phyloP scores from a whole-genome alignment of 352 stramenopile species.

The Globisporangium spinosum region DNA sequence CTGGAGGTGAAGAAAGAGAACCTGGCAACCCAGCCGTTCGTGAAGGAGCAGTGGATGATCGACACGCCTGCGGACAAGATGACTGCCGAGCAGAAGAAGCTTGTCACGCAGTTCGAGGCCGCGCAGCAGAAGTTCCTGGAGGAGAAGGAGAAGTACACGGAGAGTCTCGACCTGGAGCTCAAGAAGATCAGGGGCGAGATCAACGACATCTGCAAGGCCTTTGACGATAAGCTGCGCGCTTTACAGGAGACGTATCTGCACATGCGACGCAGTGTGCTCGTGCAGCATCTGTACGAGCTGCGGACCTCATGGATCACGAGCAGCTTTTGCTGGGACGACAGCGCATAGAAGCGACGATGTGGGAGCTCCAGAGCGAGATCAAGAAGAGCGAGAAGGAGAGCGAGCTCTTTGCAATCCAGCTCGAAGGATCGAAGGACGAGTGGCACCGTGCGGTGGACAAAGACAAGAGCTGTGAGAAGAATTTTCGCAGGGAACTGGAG shows the following conservation, averaged over 20 bases:
- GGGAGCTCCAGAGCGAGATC: conserved; percentile 22
- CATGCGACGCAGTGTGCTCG: conserved; percentile 42
- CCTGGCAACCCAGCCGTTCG: conserved; percentile 47
- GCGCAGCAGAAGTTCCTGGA: conserved; percentile 75
- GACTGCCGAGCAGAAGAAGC: conserved; percentile 76
- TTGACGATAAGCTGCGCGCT: conserved; percentile 81
- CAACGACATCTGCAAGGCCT: conserved; percentile 69
- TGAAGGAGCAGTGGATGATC: conserved; percentile 89
- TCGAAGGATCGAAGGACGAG: conserved; percentile 61
- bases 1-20: conserved; percentile 88
- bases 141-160: conserved; percentile 89
- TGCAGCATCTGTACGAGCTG: conserved; percentile 72
- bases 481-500: conserved; percentile 67
- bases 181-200: conserved; percentile 84
- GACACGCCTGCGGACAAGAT: conserved; percentile 70
- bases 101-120: conserved; percentile 59
- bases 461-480: conserved; percentile 59
- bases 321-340: conserved; percentile 33
- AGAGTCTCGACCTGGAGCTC: conserved; percentile 87
- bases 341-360: conserved; percentile 24
- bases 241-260: conserved; percentile 57
- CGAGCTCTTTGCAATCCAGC: conserved; percentile 42
- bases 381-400: conserved; percentile 35
- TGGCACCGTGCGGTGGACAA: conserved; percentile 66
- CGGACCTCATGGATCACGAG: conserved; percentile 58